Evolutionary conservation across 1,139 yeast genomes (phyloP).

Genomic region (Pichia sp.): DNA sequence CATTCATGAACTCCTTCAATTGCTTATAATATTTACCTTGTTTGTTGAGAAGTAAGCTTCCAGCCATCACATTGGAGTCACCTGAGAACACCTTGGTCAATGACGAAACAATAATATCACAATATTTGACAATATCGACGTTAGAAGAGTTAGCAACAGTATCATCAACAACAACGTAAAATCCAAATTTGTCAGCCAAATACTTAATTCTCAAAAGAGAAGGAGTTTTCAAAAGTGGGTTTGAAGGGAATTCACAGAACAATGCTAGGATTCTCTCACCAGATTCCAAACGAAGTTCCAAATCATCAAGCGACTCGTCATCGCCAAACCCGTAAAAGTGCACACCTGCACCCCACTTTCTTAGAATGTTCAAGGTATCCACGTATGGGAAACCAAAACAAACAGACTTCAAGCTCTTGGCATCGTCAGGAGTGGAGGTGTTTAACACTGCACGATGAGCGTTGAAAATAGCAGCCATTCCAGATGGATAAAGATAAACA

Average conservation of each 20-base stretch:
- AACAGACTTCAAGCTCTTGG: constrained; percentile 49
- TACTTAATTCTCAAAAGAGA: constrained; percentile 55
- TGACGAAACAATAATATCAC: constrained; percentile 82
- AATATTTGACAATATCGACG: constrained; percentile 71
- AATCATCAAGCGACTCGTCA: constrained; percentile 55
- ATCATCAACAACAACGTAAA: constrained; percentile 83
- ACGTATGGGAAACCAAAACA: constrained; percentile 95
- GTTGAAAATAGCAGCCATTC: constrained; percentile 86
- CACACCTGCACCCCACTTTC: constrained; percentile 85
- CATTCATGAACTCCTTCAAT: constrained; percentile 47
- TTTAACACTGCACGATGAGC: constrained; percentile 63
- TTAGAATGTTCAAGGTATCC: constrained; percentile 78
- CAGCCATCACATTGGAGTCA: constrained; percentile 94
- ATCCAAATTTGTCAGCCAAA: constrained; percentile 62
- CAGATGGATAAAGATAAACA: constrained; percentile 79
- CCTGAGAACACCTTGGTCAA: constrained; percentile 91
- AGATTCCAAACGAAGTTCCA: constrained; percentile 50
- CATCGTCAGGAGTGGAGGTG: constrained; percentile 25
- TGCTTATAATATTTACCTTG: constrained; percentile 42
- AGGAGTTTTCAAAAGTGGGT: constrained; percentile 82
- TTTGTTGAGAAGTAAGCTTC: constrained; percentile 76
- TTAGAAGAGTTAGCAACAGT: constrained; percentile 89
- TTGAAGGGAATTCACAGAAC: constrained; percentile 91
- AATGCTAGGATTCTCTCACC: constrained; percentile 68
- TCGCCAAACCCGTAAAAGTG: constrained; percentile 83